Percentiles rank a stretch among this genome's conserved stretches.
phyloP scores from a whole-genome alignment of 805 yeast genomes.

The Kuraishia floccosa region DNA sequence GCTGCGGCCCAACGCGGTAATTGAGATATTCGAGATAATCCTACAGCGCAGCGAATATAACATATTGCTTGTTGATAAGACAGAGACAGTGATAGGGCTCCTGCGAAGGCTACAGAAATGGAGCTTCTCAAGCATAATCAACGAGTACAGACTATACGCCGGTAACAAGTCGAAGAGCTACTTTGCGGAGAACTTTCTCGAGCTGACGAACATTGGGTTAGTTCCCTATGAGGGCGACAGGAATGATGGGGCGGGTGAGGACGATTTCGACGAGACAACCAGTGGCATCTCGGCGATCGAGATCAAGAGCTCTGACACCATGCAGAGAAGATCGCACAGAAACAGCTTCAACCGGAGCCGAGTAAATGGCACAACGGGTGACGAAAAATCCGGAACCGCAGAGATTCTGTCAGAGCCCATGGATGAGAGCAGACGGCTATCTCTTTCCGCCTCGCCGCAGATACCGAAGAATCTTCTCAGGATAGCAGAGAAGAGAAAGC shows the following conservation, averaged over 20 bases:
- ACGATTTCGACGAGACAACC: too few relatives aligned
- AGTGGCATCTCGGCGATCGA: background rate
- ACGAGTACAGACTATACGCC: slow-evolving; percentile 73
- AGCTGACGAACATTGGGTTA: slow-evolving; percentile 49
- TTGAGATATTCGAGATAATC: slow-evolving; percentile 52
- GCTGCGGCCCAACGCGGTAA: slow-evolving; percentile 52
- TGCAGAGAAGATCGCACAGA: background rate
- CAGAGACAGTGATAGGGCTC: slow-evolving; percentile 71
- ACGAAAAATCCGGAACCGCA: slow-evolving; percentile 6
- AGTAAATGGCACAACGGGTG: too few relatives aligned
- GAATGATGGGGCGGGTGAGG: background rate
- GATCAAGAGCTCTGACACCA: background rate
- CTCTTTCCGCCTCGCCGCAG: slow-evolving; percentile 57
- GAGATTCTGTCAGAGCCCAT: slow-evolving; percentile 25
- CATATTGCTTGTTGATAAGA: slow-evolving; percentile 64
- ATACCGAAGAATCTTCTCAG: slow-evolving; percentile 50
- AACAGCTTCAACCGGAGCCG: slow-evolving; percentile 1
- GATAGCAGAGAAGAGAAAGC: slow-evolving; percentile 38
- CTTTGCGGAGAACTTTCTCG: slow-evolving; percentile 73
- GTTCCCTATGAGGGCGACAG: slow-evolving; percentile 23
- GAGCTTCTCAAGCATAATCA: slow-evolving; percentile 75
- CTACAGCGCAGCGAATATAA: slow-evolving; percentile 54
- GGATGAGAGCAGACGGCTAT: too few relatives aligned
- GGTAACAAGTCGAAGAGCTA: slow-evolving; percentile 69
- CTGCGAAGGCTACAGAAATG: slow-evolving; percentile 79